Conservation (phyloP, 441 rosid genomes). For the Populus hybrid region DNA sequence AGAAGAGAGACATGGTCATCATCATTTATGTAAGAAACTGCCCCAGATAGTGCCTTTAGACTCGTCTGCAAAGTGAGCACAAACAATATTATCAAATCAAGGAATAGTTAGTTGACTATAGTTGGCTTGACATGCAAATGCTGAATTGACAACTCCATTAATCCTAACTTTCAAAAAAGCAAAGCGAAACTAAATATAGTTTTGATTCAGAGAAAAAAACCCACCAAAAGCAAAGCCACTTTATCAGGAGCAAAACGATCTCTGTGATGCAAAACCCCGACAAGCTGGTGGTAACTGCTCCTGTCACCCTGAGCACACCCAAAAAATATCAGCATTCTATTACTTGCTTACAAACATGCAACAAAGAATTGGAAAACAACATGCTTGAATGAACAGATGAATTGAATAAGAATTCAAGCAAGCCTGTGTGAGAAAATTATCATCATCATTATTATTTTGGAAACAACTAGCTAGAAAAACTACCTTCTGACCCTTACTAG, state of each 20-base stretch:
- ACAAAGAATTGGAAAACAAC: neutral
- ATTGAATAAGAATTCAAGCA: neutral
- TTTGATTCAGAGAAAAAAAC: conserved; percentile 2
- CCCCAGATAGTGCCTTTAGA: conserved; percentile 59
- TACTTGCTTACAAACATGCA: neutral
- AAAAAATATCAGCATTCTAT: conserved; percentile 12
- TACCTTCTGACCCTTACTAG: conserved; percentile 19
- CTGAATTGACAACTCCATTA: neutral
- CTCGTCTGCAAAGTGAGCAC: conserved; percentile 40
- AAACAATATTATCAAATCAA: neutral
- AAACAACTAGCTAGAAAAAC: conserved; percentile 11
- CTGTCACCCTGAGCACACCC: conserved; percentile 48
- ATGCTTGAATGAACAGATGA: neutral
- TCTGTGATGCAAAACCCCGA: conserved; percentile 54
- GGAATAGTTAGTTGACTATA: neutral
- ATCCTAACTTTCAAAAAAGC: neutral
- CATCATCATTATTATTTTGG: neutral
- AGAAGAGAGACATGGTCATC: conserved; percentile 59
- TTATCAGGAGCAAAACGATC: conserved; percentile 45
- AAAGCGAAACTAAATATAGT: neutral
- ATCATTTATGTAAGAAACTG: conserved; percentile 60
- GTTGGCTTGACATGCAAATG: neutral
- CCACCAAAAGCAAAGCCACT: conserved; percentile 74
- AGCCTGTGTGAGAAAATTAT: neutral
- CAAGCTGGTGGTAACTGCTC: conserved; percentile 54